Base-by-base conservation (phyloP, 345 rosid genomes). In the Erysimum cheiranthoides region DNA sequence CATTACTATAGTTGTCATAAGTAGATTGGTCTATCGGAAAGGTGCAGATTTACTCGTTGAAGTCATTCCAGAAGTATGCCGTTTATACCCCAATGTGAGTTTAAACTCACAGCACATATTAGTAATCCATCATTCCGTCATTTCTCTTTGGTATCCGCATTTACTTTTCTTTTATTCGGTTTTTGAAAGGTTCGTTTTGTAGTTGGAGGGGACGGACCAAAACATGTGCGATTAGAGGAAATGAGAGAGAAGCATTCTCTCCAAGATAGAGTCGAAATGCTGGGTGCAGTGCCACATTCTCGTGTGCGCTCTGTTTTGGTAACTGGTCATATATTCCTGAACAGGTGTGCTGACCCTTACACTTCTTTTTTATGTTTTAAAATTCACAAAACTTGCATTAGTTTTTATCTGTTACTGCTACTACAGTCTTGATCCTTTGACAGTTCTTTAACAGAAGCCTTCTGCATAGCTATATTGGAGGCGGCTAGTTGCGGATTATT, bases 401-500 rank as follows among this genome's bases (percentile, higher is more conserved):
- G 21, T 27, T 43, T 73, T 63, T 47, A 3, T 39, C 17, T 14
- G 25, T 51, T 52, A 50, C 50, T 14, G 38, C 16, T 64, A 65
- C 72, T 11, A 50, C 51, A 47, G 57, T 68, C 64, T 61, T 83
- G 66, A 68, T 52, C 74, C 51, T 70, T 28, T 72, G 63, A 73
- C 91, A 95, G 99, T 84, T 95, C 97, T 71, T 85, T 95, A 73
- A 95, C 99, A 30, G 97, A 95, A 87, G 99, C 97, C 10, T 95
- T 95, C 82, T 95, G 97, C 91, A 95, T 95, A 78, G 97, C 99
- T 73, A 92, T 92, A 68, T 82, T 95, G 73, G 99, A 95, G 80
- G 97, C 99, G 38, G 97, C 99, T 77, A 95, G 99, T 82, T 92
- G 97, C 62, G 97, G 99, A 77, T 82, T 95, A 61, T 80, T 95